Base-by-base conservation (phyloP, 2,329 filamentous ascomycete species). In the Tolypocladium guangdongense region DNA sequence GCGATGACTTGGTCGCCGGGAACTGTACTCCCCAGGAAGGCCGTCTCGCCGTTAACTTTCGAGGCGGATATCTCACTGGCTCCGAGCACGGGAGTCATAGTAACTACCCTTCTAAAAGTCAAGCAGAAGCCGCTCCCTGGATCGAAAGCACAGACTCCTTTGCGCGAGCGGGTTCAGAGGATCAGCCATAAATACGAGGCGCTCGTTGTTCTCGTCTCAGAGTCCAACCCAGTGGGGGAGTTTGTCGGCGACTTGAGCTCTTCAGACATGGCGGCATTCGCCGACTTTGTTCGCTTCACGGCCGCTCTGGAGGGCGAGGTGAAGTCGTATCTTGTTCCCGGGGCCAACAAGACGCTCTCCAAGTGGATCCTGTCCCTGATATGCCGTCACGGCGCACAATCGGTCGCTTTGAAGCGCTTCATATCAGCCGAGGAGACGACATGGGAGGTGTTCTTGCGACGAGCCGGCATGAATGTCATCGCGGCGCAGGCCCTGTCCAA, bases 21-120 rank as follows among this genome's bases (percentile, higher is more conserved):
- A 12, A 20, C 27, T 46, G 27, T 27, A 30, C 7, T 52, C 65
- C 66, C 27, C 56, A 58, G 30, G n/a, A 54, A 58, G 43, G 14
- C 69, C 3, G 55, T 61, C 4, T 75, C 72, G 0, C 58, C 69
- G 0, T 65, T 78, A 1, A 68, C 69, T 1, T 69, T 73, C 7
- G 86, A 90, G 64, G 85, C 88, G 3, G 90, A 96, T 60, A 68
- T 96, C 3, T 78, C 86, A 1, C 61, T 91, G 6, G 88, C 88
- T 0, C 82, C 88, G 0, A 75, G 73, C 0, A 82, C 79, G 0
- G 90, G 87, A 0, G 70, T 95, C 3, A 66, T 95, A 1, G 63
- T 87, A 22, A 88, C 88, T 1, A 87, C 81, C 0, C 71, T 91
- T 6, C 81, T 91, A 56, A 82, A 85, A 58, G 75, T 87, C 30